Percentiles rank a stretch among this genome's conserved stretches.
Conservation (phyloP, 176 grass and related monocot genomes). For the Oryza punctata region DNA sequence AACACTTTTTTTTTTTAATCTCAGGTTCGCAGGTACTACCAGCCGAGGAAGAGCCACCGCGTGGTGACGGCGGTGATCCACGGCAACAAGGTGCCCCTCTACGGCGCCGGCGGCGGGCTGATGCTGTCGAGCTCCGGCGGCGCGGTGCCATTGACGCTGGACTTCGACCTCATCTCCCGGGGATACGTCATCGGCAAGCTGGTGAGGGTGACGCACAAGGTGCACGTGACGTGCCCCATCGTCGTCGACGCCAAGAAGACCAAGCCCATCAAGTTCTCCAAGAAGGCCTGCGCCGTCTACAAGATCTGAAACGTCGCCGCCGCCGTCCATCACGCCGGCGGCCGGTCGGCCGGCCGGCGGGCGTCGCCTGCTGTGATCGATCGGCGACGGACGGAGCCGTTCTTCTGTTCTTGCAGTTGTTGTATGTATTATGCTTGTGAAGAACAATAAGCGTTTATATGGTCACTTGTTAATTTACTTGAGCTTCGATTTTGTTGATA, state of each 20-base stretch:
- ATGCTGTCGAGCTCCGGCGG: slow-evolving; percentile 54
- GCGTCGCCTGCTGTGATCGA: background rate
- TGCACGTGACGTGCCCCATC: slow-evolving; percentile 66
- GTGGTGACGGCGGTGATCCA: slow-evolving; percentile 46
- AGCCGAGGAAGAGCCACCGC: slow-evolving; percentile 87
- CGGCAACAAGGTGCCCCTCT: slow-evolving; percentile 83
- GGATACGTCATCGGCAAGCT: slow-evolving; percentile 91
- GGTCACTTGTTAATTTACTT: slow-evolving; percentile 12
- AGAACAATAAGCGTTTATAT: slow-evolving; percentile 45
- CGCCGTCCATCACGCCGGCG: no score
- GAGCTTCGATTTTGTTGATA: slow-evolving; percentile 40
- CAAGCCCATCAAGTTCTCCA: slow-evolving; percentile 68
- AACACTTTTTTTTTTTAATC: background rate
- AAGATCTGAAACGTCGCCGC: slow-evolving; percentile 15
- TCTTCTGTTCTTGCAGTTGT: background rate
- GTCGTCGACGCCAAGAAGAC: slow-evolving; percentile 57
- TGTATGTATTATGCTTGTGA: slow-evolving; percentile 42
- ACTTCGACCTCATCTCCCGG: slow-evolving; percentile 70
- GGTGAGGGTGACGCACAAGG: slow-evolving; percentile 81
- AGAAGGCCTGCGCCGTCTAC: slow-evolving; percentile 60
- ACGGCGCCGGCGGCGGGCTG: slow-evolving; percentile 74
- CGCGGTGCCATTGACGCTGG: slow-evolving; percentile 66
- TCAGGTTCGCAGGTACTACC: slow-evolving; percentile 88
- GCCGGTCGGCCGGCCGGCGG: background rate
- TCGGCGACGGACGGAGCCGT: background rate